Conservation (phyloP, 805 yeast species). For the Wickerhamiella azyma region DNA sequence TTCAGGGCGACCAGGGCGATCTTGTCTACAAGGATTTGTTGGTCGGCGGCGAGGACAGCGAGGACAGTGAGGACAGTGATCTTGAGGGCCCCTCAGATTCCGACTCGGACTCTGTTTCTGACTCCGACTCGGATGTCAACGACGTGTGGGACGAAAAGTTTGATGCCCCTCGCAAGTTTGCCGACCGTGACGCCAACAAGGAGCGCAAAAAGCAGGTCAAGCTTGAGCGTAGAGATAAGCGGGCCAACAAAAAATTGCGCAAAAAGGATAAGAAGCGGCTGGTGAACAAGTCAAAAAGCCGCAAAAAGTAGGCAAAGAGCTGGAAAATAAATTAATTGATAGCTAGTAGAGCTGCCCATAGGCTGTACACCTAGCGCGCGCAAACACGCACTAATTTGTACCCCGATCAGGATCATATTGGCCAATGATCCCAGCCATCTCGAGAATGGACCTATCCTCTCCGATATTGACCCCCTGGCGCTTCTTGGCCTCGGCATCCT, state of each 20-base stretch:
- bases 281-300: conserved; percentile 36
- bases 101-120: conserved; percentile 25
- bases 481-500: conserved; percentile 68
- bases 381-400: background rate
- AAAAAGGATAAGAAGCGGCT: conserved; percentile 70
- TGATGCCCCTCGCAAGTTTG: conserved; percentile 58
- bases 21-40: conserved; percentile 35
- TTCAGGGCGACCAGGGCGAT: conserved; percentile 34
- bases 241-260: conserved; percentile 61
- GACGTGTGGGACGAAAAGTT: conserved; percentile 31
- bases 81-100: conserved; percentile 19
- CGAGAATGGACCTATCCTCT: conserved; percentile 75
- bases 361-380: too few relatives aligned
- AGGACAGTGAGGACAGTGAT: conserved; percentile 23
- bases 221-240: conserved; percentile 62
- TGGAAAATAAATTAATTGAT: conserved; percentile 8
- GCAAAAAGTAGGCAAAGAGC: conserved; percentile 18
- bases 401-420: conserved; percentile 19
- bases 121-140: conserved; percentile 17
- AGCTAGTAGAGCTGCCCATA: too few relatives aligned
- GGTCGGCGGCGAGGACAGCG: conserved; percentile 23
- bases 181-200: conserved; percentile 67
- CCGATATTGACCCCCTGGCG: conserved; percentile 53
- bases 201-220: conserved; percentile 64
- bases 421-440: conserved; percentile 61